These are phyloP conservation scores for Colletotrichum lentis DNA, from an alignment of 2,329 filamentous ascomycete species.

Conservation along the genomic window DNA sequence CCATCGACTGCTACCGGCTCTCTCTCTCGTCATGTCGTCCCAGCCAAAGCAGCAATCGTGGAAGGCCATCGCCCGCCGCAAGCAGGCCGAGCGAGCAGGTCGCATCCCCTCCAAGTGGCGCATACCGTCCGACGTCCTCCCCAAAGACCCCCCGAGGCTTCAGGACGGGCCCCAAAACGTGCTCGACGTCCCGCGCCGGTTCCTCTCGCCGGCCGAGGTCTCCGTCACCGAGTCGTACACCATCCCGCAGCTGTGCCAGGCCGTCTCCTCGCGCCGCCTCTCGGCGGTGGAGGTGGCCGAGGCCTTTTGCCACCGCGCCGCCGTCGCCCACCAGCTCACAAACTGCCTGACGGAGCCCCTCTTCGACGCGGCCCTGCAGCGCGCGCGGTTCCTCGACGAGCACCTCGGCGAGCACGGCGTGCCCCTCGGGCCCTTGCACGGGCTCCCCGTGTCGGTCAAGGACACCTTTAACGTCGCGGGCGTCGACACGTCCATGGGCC, in stretches of 20 bases:
- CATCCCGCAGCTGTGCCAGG: constrained; percentile 8
- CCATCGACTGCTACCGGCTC: accelerated
- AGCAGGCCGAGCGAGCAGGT: constrained; percentile 22
- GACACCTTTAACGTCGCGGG: constrained; percentile 55
- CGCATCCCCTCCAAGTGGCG: constrained; percentile 28
- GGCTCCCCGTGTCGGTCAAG: constrained; percentile 64
- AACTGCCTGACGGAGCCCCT: constrained; percentile 62
- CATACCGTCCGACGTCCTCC: constrained; percentile 4
- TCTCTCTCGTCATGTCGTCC: neutral
- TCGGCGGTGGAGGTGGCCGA: constrained; percentile 13
- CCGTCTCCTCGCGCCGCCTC: neutral
- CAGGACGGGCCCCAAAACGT: constrained; percentile 25
- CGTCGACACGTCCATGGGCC: constrained; percentile 56
- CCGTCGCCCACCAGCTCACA: constrained; percentile 66
- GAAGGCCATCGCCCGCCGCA: constrained; percentile 21
- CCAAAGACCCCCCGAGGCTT: constrained; percentile 13
- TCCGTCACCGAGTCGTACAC: constrained; percentile 24
- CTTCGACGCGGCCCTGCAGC: constrained; percentile 57
- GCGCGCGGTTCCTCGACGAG: constrained; percentile 57
- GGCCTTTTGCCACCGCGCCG: constrained; percentile 31
- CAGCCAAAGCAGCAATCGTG: constrained; percentile 16
- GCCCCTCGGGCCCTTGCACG: constrained; percentile 67
- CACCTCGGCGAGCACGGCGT: constrained; percentile 52
- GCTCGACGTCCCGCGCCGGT: constrained; percentile 13
- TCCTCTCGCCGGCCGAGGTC: constrained; percentile 15